Evolutionary conservation across 2,329 filamentous ascomycete genomes (phyloP).

Genomic region (Venturia pyrina): DNA sequence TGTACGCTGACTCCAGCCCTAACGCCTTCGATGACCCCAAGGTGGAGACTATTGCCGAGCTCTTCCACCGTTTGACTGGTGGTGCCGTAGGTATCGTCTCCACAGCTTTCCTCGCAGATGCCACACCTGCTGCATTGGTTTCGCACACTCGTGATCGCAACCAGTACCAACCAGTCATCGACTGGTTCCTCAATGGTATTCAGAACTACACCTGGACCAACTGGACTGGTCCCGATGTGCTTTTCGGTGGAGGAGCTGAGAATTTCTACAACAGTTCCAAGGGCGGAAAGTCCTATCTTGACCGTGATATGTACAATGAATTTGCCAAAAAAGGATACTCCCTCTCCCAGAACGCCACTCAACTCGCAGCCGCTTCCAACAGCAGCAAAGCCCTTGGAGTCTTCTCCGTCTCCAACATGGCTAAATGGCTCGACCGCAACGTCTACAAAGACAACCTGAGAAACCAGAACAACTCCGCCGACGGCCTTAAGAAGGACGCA

Average conservation of each 20-base stretch:
- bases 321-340: slow-evolving; percentile 65
- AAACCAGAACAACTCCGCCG: slow-evolving; percentile 55
- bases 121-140: slow-evolving; percentile 66
- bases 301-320: slow-evolving; percentile 61
- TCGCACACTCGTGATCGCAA: slow-evolving; percentile 63
- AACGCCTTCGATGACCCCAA: slow-evolving; percentile 74
- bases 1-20: slow-evolving; percentile 68
- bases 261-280: slow-evolving; percentile 53
- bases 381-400: slow-evolving; percentile 61
- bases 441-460: slow-evolving; percentile 64
- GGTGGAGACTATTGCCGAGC: slow-evolving; percentile 70
- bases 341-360: slow-evolving; percentile 64
- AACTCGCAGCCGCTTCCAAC: slow-evolving; percentile 48
- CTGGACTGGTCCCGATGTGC: slow-evolving; percentile 65
- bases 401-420: slow-evolving; percentile 65
- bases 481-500: slow-evolving; percentile 53
- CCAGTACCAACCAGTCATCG: slow-evolving; percentile 61
- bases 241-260: slow-evolving; percentile 75
- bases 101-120: slow-evolving; percentile 74
- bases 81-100: slow-evolving; percentile 55
- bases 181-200: slow-evolving; percentile 65
- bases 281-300: slow-evolving; percentile 53
- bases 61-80: slow-evolving; percentile 61
- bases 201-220: slow-evolving; percentile 75
- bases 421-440: slow-evolving; percentile 80